Evolutionary conservation across 2,329 filamentous ascomycete genomes (phyloP).

Genomic region (Samsoniella hepiali): DNA sequence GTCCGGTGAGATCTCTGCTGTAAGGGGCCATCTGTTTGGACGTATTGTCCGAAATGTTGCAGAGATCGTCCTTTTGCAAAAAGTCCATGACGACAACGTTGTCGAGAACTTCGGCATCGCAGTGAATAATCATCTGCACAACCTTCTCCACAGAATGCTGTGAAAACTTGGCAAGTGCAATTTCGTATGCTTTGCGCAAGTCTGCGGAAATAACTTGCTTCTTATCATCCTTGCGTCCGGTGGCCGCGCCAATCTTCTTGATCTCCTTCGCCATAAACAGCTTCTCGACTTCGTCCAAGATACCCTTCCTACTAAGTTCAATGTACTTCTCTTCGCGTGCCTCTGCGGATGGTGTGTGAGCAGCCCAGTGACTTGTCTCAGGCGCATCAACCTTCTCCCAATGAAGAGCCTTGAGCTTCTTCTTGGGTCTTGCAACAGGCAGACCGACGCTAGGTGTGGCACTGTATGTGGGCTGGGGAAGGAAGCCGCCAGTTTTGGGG

Average conservation of each 20-base stretch:
- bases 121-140: slow-evolving; percentile 91
- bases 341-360: slow-evolving; percentile 78
- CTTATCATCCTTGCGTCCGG: slow-evolving; percentile 84
- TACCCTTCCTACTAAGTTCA: slow-evolving; percentile 89
- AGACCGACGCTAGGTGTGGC: slow-evolving; percentile 60
- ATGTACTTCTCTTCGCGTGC: slow-evolving; percentile 94
- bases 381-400: slow-evolving; percentile 98
- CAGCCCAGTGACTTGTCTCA: slow-evolving; percentile 88
- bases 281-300: slow-evolving; percentile 95
- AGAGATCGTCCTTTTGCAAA: slow-evolving; percentile 86
- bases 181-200: slow-evolving; percentile 79
- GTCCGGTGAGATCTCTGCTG: slow-evolving; percentile 92
- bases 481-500: slow-evolving; percentile 70
- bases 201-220: slow-evolving; percentile 95
- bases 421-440: slow-evolving; percentile 86
- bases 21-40: slow-evolving; percentile 92
- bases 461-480: slow-evolving; percentile 59
- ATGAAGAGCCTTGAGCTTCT: slow-evolving; percentile 98
- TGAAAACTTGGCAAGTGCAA: slow-evolving; percentile 92
- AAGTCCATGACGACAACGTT: slow-evolving; percentile 96
- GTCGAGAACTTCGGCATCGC: slow-evolving; percentile 82
- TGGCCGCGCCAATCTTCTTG: slow-evolving; percentile 72
- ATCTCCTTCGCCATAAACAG: slow-evolving; percentile 97
- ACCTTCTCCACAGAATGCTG: slow-evolving; percentile 78
- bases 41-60: slow-evolving; percentile 86